Conservation (phyloP, 306 rosid species). For the Canavalia gladiata region DNA sequence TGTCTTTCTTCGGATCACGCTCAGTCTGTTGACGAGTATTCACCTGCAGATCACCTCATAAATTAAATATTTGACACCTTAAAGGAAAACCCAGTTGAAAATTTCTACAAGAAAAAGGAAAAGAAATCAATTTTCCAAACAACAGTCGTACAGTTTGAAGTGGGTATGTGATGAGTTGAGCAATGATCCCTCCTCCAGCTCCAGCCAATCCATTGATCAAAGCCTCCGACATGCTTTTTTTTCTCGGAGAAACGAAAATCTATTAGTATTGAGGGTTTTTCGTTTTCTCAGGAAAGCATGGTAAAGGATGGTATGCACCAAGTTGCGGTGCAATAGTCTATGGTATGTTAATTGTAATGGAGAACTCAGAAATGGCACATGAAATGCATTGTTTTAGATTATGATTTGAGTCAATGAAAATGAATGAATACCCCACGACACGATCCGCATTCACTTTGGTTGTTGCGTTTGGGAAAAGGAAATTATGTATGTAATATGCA, state of each 20-base stretch:
- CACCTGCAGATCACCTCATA: constrained; percentile 63
- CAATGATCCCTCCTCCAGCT: constrained; percentile 98
- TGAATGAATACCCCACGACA: constrained; percentile 23
- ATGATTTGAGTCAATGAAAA: constrained; percentile 10
- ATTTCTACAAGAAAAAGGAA: neutral
- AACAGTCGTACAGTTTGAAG: constrained; percentile 76
- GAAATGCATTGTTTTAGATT: constrained; percentile 1
- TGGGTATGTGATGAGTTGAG: constrained; percentile 97
- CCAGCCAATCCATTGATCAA: constrained; percentile 97
- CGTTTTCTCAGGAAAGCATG: constrained; percentile 36
- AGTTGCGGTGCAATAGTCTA: neutral
- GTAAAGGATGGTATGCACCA: constrained; percentile 7
- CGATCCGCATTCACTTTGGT: neutral
- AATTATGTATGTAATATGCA: neutral
- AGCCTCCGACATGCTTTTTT: constrained; percentile 83
- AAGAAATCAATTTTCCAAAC: neutral
- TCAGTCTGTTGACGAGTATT: constrained; percentile 98
- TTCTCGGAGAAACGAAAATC: constrained; percentile 41
- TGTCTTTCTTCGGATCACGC: constrained; percentile 77
- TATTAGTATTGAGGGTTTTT: neutral
- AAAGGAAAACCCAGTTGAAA: neutral
- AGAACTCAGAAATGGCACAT: constrained; percentile 2
- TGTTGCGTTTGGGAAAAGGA: constrained; percentile 54
- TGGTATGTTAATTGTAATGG: neutral
- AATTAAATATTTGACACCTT: neutral